These are phyloP conservation scores for Dactylellina parvicollis DNA, from an alignment of 2,329 filamentous ascomycete species.

Conservation along the genomic window DNA sequence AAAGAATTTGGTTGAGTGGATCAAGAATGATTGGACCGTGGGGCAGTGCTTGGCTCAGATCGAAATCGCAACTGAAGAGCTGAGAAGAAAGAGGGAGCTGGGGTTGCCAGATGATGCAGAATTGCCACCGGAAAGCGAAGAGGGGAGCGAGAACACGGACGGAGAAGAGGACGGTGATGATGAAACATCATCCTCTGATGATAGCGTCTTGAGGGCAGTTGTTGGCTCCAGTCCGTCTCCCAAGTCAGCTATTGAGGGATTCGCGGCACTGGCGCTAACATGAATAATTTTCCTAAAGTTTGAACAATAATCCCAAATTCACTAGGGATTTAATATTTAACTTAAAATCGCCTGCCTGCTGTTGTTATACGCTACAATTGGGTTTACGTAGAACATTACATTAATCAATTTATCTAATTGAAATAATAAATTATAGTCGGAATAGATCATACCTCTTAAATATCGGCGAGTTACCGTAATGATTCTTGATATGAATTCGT, in stretches of 20 bases:
- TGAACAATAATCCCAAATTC: too few relatives aligned
- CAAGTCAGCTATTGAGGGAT: conserved; percentile 8
- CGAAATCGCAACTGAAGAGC: conserved; percentile 35
- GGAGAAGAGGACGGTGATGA: conserved; percentile 20
- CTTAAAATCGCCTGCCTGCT: too few relatives aligned
- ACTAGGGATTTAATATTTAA: too few relatives aligned
- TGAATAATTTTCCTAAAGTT: conserved; percentile 6
- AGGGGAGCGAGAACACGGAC: conserved; percentile 25
- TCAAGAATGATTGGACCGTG: conserved; percentile 32
- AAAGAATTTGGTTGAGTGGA: conserved; percentile 49
- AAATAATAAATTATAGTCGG: too few relatives aligned
- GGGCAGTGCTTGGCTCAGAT: conserved; percentile 48
- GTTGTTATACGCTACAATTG: too few relatives aligned
- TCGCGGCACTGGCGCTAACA: background rate
- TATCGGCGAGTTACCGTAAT: background rate
- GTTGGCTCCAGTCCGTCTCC: background rate
- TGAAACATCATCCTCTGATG: conserved; percentile 16
- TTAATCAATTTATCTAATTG: too few relatives aligned
- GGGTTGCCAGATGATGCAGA: conserved; percentile 48
- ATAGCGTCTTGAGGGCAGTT: conserved; percentile 7
- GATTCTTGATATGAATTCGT: background rate
- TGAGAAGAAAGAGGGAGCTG: conserved; percentile 31
- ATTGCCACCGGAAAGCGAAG: conserved; percentile 42
- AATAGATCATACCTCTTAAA: too few relatives aligned
- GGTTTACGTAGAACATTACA: too few relatives aligned